Evolutionary conservation across 2,329 filamentous ascomycete species (phyloP), one percentile per base, ranked within the genome.

Genomic region (Aspergillus luchuensis): DNA sequence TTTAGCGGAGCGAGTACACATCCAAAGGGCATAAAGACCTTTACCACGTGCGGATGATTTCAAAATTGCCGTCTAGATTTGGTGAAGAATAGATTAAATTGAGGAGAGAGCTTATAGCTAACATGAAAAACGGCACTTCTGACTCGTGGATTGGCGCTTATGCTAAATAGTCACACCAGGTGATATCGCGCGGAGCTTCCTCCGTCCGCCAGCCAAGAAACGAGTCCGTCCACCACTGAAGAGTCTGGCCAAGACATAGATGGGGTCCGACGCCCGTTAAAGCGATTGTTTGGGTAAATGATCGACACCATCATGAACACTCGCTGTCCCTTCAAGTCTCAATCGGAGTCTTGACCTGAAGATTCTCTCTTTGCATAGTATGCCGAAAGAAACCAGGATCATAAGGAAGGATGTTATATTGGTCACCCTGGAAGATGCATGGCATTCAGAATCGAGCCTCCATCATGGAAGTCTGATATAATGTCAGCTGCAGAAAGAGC

Each of bases 191-290:
- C 50, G 50, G 50, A 52, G 50, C 50, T 19, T 5, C 17, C 50
- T 52, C 50, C 50, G 50, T 52, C 47, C 50, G 21, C 21, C 50
- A 52, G 50, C 50, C 50, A 52, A 52, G 50, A 52, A 45, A 36
- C 52, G 47, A 41, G 36, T 55, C 52, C 52, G 57, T 59, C 57
- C 57, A 59, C 50, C 57, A 59, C 50, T 55, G 57, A 59, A 7
- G 33, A 28, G n/a, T 17, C 11, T 45, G 53, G 38, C 23, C 15
- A 23, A 45, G 19, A 5, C 53, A 13, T 25, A 13, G 11, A 39
- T 28, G 28, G 33, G 21, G 41, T 45, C 21, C 41, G 19, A 21
- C 23, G 41, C 41, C 41, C 19, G 15, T 11, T 1, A 11, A 2
- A 15, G 2, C 23, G 41, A 7, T 23, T 23, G 15, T 28, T 19